Conservation (phyloP, 148 eudicot species). For the Suaeda aralocaspica region DNA sequence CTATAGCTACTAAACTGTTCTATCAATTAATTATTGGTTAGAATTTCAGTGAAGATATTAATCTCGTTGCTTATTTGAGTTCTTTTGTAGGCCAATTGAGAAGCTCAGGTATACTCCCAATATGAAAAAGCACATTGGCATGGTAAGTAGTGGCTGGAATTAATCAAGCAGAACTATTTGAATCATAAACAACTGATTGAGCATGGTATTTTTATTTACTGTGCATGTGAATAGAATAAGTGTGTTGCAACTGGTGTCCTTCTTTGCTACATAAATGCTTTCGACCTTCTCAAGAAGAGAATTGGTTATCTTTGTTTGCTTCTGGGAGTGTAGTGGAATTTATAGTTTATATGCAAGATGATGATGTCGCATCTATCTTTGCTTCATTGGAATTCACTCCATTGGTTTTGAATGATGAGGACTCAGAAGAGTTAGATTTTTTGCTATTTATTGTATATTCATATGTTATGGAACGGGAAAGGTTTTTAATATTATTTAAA, state of each 20-base stretch:
- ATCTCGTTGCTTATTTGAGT: constrained; percentile 8
- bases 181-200: not conserved
- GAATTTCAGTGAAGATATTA: not conserved
- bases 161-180: no score
- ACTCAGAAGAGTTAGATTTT: not conserved
- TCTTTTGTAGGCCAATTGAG: constrained; percentile 81
- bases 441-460: no score
- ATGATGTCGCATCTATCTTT: not conserved
- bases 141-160: constrained; percentile 48
- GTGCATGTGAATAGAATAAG: not conserved
- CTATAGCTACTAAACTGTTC: not conserved
- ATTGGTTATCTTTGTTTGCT: not conserved
- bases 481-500: not conserved
- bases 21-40: no score
- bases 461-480: not conserved
- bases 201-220: not conserved
- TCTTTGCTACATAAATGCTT: not conserved
- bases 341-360: not conserved
- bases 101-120: constrained; percentile 93
- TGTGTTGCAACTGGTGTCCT: not conserved
- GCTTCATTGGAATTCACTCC: not conserved
- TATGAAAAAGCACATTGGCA: constrained; percentile 98
- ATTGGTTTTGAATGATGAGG: not conserved
- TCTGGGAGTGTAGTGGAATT: not conserved
- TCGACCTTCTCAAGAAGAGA: not conserved